phyloP scores from a whole-genome alignment of 495 filamentous ascomycete species.

The Trichocladium uniseriatum region DNA sequence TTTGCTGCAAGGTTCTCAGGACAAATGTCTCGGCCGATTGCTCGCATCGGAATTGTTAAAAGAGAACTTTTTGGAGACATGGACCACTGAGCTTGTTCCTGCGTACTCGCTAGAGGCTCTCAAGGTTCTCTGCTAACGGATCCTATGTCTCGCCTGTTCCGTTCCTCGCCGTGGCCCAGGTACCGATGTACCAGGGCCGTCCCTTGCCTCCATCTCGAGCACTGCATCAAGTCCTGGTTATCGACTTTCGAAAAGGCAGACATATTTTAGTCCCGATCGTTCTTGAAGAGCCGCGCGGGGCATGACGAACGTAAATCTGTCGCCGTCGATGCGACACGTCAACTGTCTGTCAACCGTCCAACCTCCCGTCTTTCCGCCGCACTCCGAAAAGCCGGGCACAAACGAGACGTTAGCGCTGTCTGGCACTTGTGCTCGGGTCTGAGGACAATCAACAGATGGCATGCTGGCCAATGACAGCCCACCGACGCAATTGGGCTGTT shows the following conservation, averaged over 20 bases:
- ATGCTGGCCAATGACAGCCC: no score
- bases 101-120: neutral
- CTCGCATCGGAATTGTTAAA: constrained; percentile 9
- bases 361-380: no score
- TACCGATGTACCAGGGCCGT: neutral
- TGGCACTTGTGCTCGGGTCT: no score
- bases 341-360: neutral
- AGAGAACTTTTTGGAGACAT: neutral
- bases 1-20: constrained; percentile 6
- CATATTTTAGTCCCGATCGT: neutral
- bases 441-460: no score
- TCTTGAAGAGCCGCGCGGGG: constrained; percentile 3
- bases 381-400: no score
- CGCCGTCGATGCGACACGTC: neutral
- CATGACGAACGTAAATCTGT: neutral
- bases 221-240: neutral
- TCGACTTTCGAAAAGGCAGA: neutral
- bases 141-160: neutral
- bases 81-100: no score
- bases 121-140: neutral
- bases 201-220: neutral
- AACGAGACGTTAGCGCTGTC: no score
- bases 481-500: no score
- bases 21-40: neutral
- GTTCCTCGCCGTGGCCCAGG: neutral